Conservation (phyloP, 345 rosid genomes). For the Firmiana major region DNA sequence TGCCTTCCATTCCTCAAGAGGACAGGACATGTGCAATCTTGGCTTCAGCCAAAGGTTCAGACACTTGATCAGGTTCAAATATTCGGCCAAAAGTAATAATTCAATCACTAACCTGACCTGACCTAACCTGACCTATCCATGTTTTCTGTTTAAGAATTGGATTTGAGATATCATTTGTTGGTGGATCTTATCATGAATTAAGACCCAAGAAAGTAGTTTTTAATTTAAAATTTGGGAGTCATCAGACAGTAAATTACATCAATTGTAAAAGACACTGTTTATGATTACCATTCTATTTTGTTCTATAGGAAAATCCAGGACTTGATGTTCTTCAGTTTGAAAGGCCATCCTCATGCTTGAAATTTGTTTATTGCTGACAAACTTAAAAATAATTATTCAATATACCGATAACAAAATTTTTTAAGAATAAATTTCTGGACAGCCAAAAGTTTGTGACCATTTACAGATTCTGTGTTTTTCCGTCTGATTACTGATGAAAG, state of each 20-base stretch:
- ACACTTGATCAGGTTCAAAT: slow-evolving; percentile 15
- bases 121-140: not conserved
- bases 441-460: not conserved
- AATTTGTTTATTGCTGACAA: not conserved
- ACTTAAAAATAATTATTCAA: no score
- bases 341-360: not conserved
- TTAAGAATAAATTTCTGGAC: not conserved
- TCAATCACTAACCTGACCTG: not conserved
- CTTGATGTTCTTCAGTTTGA: not conserved
- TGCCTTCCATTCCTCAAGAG: slow-evolving; percentile 11
- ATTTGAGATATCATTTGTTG: not conserved
- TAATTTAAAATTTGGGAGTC: not conserved
- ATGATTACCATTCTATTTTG: not conserved
- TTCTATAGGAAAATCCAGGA: not conserved
- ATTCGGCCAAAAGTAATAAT: not conserved
- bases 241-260: not conserved
- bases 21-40: slow-evolving; percentile 31
- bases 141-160: not conserved
- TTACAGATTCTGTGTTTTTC: not conserved
- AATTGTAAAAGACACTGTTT: not conserved
- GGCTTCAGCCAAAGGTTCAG: not conserved
- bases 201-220: not conserved
- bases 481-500: not conserved
- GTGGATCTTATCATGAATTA: not conserved
- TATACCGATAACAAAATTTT: no score